Conservation (phyloP, 345 rosid species). For the Sisymbrium altissimum region DNA sequence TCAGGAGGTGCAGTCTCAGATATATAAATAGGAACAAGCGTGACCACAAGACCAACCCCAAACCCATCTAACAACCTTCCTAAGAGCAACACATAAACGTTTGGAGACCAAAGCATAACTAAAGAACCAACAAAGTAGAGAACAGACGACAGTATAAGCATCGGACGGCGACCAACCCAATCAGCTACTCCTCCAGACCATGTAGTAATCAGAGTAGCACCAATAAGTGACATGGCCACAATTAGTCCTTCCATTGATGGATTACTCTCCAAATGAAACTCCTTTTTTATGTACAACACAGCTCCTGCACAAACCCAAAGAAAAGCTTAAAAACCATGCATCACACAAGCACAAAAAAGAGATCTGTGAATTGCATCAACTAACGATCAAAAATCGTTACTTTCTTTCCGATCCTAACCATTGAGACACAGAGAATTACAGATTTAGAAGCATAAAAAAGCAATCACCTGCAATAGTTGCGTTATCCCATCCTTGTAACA, state of each 20-base stretch:
- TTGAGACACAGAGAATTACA: neutral
- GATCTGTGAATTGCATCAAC: slow-evolving; percentile 1
- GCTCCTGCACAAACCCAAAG: slow-evolving; percentile 56
- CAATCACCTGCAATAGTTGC: slow-evolving; percentile 94
- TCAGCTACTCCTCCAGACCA: slow-evolving; percentile 83
- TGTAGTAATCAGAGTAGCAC: slow-evolving; percentile 84
- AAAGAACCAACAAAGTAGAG: slow-evolving; percentile 74
- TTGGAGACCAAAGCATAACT: slow-evolving; percentile 93
- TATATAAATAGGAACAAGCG: slow-evolving; percentile 86
- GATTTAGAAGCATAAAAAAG: neutral
- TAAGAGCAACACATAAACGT: slow-evolving; percentile 69
- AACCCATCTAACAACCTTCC: slow-evolving; percentile 93
- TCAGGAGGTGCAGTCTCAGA: slow-evolving; percentile 99
- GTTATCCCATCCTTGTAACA: slow-evolving; percentile 99
- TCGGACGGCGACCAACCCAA: slow-evolving; percentile 84
- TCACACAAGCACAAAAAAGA: slow-evolving; percentile 4
- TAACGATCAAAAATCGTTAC: neutral
- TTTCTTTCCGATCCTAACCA: neutral
- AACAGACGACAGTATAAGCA: slow-evolving; percentile 74
- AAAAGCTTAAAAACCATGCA: neutral
- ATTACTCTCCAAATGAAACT: slow-evolving; percentile 63
- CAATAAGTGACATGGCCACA: slow-evolving; percentile 92
- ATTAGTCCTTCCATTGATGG: slow-evolving; percentile 86
- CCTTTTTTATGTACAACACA: slow-evolving; percentile 82
- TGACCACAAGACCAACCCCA: slow-evolving; percentile 88